Base-by-base conservation (phyloP, 2,329 filamentous ascomycete species). In the Colletotrichum sp. region DNA sequence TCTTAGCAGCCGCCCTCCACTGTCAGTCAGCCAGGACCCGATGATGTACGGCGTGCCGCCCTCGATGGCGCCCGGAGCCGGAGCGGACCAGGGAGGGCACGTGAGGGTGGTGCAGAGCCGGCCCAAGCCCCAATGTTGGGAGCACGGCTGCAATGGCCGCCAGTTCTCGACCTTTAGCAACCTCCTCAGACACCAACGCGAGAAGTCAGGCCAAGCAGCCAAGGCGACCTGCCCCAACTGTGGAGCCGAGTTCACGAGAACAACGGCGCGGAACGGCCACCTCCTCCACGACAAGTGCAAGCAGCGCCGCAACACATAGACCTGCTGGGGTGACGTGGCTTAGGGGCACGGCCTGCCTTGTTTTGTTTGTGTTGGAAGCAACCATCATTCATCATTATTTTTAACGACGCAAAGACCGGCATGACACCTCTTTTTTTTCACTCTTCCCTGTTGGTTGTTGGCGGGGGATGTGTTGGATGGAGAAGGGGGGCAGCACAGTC, bases 151-250 rank as follows among this genome's bases (percentile, higher is more conserved):
- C 88, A 98, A 98, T 81, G 96, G 96, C 24, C 93, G 96, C 34
- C 95, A 98, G 81, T 98, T 98, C 82, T 98, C 95, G 21, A 98
- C 96, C 5, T 98, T 98, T 83, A 98, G 96, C 90, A 98, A 98
- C 82, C 90, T 98, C 5, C 88, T 98, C 48, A 91, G 96, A 77
- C 96, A 98, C 83, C 96, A 98, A 84, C 92, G 96, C 58, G 96
- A 98, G 85, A 98, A 98, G 84, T 97, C 95, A 1, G 96, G 96
- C 30, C 96, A 96, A 68, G 95, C 96, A 13, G 89, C 94, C 34
- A 98, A 98, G 86, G 95, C 95, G 4, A 93, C 93, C 65, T 98
- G 96, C 82, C 96, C 95, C 21, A 94, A 96, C 82, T 98, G 96
- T 81, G 95, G 96, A 48, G 96, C 96, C 13, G 96, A 98, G 81